phyloP scores from a whole-genome alignment of 768 basidiomycete species.

The Russula vinacea region DNA sequence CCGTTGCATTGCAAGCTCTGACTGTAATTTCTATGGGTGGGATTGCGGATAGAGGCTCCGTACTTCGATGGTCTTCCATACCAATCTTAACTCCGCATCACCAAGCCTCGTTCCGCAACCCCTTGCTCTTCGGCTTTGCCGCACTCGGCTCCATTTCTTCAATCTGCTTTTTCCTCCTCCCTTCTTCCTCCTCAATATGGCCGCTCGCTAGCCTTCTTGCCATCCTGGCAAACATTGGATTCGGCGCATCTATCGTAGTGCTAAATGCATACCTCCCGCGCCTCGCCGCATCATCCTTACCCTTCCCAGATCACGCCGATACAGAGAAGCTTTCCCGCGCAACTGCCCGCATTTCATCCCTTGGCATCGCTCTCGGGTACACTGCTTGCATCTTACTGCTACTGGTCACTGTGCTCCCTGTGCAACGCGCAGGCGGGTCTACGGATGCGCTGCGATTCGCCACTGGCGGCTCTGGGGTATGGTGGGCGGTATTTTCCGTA shows the following conservation, averaged over 20 bases:
- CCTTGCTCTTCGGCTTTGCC: conserved; percentile 49
- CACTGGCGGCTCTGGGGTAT: conserved; percentile 78
- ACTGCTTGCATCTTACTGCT: conserved; percentile 67
- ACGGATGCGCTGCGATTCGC: conserved; percentile 79
- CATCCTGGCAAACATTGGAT: conserved; percentile 76
- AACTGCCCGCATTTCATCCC: conserved; percentile 78
- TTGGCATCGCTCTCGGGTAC: conserved; percentile 88
- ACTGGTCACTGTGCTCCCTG: conserved; percentile 72
- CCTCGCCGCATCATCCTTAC: conserved; percentile 48
- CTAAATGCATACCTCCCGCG: conserved; percentile 85
- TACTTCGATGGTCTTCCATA: background rate
- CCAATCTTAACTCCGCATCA: conserved; percentile 27
- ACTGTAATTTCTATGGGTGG: conserved; percentile 84
- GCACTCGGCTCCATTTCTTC: conserved; percentile 65
- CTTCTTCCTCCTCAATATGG: conserved; percentile 69
- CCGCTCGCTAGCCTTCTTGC: conserved; percentile 64
- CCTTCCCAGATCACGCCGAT: conserved; percentile 38
- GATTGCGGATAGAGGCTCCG: conserved; percentile 76
- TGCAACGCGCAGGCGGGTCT: conserved; percentile 59
- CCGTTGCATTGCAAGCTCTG: conserved; percentile 64
- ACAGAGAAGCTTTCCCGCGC: conserved; percentile 62
- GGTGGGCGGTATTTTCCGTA: conserved; percentile 80
- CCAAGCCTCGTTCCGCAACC: conserved; percentile 51
- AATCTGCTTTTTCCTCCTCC: conserved; percentile 63
- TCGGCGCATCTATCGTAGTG: conserved; percentile 83